phyloP scores from a whole-genome alignment of 495 filamentous ascomycete species.

The Aspergillus cavernicola region DNA sequence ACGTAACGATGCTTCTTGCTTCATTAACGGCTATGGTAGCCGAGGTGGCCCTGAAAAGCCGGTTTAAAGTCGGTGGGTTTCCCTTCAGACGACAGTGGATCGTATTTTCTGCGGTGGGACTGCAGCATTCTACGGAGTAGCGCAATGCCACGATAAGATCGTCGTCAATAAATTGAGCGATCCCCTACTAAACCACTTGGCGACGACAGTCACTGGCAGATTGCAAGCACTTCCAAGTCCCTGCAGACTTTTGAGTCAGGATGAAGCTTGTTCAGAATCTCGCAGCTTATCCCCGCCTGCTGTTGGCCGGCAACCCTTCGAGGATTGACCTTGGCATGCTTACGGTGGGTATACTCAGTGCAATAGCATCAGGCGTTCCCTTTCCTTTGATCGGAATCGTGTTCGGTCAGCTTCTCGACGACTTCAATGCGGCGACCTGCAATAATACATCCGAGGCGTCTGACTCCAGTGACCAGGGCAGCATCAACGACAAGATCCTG shows the following conservation, averaged over 20 bases:
- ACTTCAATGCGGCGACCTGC: slow-evolving; percentile 60
- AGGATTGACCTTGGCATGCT: slow-evolving; percentile 45
- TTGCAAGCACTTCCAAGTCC: background rate
- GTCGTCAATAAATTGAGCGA: slow-evolving; percentile 1
- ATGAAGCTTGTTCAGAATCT: slow-evolving; percentile 34
- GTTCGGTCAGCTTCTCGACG: slow-evolving; percentile 65
- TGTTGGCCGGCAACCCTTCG: slow-evolving; percentile 40
- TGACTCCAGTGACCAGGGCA: slow-evolving; percentile 30
- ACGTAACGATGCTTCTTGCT: too few relatives aligned
- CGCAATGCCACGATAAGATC: background rate
- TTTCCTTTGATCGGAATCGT: slow-evolving; percentile 66
- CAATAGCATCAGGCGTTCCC: slow-evolving; percentile 62
- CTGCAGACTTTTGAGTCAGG: slow-evolving; percentile 10
- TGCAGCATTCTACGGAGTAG: background rate
- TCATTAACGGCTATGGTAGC: too few relatives aligned
- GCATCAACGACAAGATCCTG: slow-evolving; percentile 56
- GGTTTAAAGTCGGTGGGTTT: background rate
- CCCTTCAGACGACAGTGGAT: slow-evolving; percentile 6
- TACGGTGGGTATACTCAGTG: slow-evolving; percentile 46
- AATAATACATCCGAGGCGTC: slow-evolving; percentile 14
- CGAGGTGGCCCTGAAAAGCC: background rate
- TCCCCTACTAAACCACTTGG: background rate
- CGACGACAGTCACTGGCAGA: background rate
- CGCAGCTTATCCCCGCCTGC: slow-evolving; percentile 37
- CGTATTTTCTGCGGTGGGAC: background rate